Conservation (phyloP, 2,329 filamentous ascomycete genomes). For the Fusarium papillatum region DNA sequence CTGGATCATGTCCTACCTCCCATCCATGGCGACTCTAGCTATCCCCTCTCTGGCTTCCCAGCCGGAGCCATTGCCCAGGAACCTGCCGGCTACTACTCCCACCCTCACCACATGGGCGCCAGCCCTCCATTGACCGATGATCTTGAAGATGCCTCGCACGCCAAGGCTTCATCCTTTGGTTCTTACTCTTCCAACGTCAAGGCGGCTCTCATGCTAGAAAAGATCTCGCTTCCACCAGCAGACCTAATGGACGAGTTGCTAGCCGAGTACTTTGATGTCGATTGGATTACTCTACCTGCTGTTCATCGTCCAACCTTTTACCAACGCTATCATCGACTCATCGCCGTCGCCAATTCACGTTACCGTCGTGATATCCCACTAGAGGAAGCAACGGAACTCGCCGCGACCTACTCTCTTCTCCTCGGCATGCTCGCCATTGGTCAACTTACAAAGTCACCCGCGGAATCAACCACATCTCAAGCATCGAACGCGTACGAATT, state of each 20-base stretch:
- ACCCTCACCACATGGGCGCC: conserved; percentile 35
- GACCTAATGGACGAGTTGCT: conserved; percentile 45
- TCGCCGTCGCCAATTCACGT: conserved; percentile 44
- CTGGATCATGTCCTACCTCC: conserved; percentile 38
- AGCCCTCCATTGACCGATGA: conserved; percentile 45
- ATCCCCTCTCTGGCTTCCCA: conserved; percentile 29
- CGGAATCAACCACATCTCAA: conserved; percentile 18
- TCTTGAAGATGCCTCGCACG: conserved; percentile 37
- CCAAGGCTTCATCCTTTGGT: conserved; percentile 42
- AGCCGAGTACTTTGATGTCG: conserved; percentile 41
- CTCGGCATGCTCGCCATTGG: conserved; percentile 45
- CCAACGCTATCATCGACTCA: conserved; percentile 43
- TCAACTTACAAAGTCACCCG: conserved; percentile 30
- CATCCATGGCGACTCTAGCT: conserved; percentile 35
- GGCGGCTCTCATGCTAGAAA: conserved; percentile 44
- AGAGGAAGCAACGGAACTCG: conserved; percentile 43
- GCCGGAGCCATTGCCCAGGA: conserved; percentile 30
- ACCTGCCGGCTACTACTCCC: conserved; percentile 33
- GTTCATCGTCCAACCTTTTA: conserved; percentile 41
- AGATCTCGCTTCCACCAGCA: conserved; percentile 40
- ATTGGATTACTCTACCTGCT: conserved; percentile 43
- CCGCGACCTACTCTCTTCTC: conserved; percentile 40
- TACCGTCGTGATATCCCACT: conserved; percentile 45
- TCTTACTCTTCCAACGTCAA: conserved; percentile 46
- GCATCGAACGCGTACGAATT: conserved; percentile 36